phyloP scores from a whole-genome alignment of 306 rosid genomes.

The Mimosa pudica region DNA sequence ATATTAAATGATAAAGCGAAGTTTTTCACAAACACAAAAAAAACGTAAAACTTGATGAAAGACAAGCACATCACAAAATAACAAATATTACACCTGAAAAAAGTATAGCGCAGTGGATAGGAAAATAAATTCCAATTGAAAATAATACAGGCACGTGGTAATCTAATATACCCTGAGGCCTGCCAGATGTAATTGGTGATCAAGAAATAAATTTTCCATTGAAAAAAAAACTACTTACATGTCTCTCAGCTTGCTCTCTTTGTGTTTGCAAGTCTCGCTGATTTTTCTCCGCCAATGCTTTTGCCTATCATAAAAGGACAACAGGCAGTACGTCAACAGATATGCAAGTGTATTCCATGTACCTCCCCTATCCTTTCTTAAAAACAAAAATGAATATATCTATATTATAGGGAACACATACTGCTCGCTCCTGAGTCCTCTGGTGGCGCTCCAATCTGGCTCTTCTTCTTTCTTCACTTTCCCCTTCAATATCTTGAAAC shows the following conservation, averaged over 20 bases:
- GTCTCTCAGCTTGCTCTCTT: slow-evolving; percentile 97
- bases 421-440: slow-evolving; percentile 87
- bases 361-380: slow-evolving; percentile 23
- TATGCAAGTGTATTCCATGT: slow-evolving; percentile 1
- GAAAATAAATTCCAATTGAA: slow-evolving; percentile 9
- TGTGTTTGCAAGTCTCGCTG: slow-evolving; percentile 91
- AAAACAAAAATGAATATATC: slow-evolving; percentile 25
- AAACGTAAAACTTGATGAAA: slow-evolving; percentile 17
- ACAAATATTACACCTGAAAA: neutral
- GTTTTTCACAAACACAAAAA: slow-evolving; percentile 6
- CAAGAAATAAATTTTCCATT: neutral
- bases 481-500: slow-evolving; percentile 92
- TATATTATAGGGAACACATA: slow-evolving; percentile 43
- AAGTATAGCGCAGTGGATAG: neutral
- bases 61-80: slow-evolving; percentile 23
- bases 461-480: slow-evolving; percentile 89
- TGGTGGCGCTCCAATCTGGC: slow-evolving; percentile 93
- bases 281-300: slow-evolving; percentile 95
- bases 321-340: slow-evolving; percentile 32
- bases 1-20: slow-evolving; percentile 26
- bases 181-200: neutral
- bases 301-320: slow-evolving; percentile 51
- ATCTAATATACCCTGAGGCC: neutral
- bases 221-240: slow-evolving; percentile 53
- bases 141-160: neutral